Percentiles rank a stretch among this genome's conserved stretches.
Evolutionary conservation across 2,329 filamentous ascomycete species (phyloP).

Genomic region (Monilinia vaccinii-corymbosi): DNA sequence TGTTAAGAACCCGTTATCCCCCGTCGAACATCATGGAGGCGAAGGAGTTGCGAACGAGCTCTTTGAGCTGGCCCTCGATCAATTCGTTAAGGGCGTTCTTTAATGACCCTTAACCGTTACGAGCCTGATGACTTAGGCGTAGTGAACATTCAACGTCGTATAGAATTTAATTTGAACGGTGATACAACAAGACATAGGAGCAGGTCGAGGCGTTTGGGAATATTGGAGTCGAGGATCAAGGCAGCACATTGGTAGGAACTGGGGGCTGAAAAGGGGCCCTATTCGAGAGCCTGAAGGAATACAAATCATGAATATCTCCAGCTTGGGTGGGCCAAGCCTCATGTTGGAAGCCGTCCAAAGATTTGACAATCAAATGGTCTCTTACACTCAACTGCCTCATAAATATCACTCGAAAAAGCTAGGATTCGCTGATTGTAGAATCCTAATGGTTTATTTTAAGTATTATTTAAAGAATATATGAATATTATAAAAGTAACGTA

Average conservation of each 20-base stretch:
- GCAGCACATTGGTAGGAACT: neutral
- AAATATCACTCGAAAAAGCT: too few species aligned
- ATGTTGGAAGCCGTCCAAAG: neutral
- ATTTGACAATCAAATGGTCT: neutral
- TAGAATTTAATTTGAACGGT: neutral
- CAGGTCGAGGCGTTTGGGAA: neutral
- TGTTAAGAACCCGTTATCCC: conserved; percentile 61
- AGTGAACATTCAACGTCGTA: neutral
- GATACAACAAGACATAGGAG: neutral
- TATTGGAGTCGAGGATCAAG: neutral
- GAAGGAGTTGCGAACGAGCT: conserved; percentile 63
- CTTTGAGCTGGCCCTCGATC: conserved; percentile 64
- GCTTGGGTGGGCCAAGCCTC: neutral
- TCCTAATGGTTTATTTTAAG: too few species aligned
- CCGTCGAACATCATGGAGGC: conserved; percentile 59
- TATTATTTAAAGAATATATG: too few species aligned
- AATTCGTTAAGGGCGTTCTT: conserved; percentile 62
- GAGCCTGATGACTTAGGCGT: neutral
- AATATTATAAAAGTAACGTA: too few species aligned
- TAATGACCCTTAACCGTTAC: conserved; percentile 8
- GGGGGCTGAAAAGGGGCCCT: neutral
- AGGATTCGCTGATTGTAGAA: too few species aligned
- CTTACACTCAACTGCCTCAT: neutral
- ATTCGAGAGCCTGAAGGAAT: neutral
- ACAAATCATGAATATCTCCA: neutral